Evolutionary conservation across 495 filamentous ascomycete genomes (phyloP).

Genomic region (Penicillium parvum): DNA sequence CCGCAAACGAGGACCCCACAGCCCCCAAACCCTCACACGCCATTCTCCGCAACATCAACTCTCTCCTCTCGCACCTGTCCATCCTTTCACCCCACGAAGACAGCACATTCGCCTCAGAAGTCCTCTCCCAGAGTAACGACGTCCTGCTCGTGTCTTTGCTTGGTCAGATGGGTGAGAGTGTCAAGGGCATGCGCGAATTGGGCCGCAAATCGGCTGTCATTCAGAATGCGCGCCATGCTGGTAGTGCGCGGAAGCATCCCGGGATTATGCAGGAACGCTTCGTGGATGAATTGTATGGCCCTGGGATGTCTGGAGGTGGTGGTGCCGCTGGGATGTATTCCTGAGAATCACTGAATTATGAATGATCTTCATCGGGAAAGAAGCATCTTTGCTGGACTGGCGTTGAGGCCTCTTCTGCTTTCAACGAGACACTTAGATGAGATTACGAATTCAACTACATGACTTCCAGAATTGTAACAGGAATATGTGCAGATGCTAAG

Average conservation of each 20-base stretch:
- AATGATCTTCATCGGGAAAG: no score
- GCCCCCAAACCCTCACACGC: constrained; percentile 33
- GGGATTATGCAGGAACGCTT: constrained; percentile 19
- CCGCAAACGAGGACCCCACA: constrained; percentile 22
- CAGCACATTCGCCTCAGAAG: constrained; percentile 58
- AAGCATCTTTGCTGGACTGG: not conserved
- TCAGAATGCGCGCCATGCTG: constrained; percentile 42
- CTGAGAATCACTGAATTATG: not conserved
- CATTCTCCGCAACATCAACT: constrained; percentile 55
- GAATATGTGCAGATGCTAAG: not conserved
- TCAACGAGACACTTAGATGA: constrained; percentile 9
- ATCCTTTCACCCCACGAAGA: constrained; percentile 47
- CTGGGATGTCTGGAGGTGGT: not conserved
- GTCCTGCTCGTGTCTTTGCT: constrained; percentile 70
- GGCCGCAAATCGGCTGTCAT: constrained; percentile 69
- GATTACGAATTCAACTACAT: constrained; percentile 16
- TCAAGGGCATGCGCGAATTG: constrained; percentile 61
- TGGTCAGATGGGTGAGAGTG: constrained; percentile 59
- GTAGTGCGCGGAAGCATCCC: constrained; percentile 24
- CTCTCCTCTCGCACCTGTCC: constrained; percentile 50
- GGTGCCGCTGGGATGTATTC: constrained; percentile 2
- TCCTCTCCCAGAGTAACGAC: constrained; percentile 70
- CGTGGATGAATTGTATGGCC: constrained; percentile 26
- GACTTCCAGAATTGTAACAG: not conserved
- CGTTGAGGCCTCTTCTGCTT: not conserved